Conservation (phyloP, 106 monocot genomes). For the Dactylorhiza incarnata region DNA sequence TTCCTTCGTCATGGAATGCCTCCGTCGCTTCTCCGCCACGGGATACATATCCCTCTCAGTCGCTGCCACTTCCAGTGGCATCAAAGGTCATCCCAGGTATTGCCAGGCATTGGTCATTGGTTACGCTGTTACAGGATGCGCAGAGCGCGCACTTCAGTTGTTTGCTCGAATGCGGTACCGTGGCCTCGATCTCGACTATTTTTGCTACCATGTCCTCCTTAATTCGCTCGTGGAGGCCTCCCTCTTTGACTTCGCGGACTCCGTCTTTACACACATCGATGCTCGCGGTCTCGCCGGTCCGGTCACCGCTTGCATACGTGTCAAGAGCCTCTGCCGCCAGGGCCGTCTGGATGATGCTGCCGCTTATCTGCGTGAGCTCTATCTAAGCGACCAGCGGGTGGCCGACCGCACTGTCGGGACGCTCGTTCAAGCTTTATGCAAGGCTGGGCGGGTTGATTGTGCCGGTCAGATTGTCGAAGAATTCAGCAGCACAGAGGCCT, state of each 20-base stretch:
- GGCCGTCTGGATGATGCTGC: conserved; percentile 39
- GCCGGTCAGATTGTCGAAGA: conserved; percentile 50
- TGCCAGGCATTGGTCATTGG: conserved; percentile 64
- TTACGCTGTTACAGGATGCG: conserved; percentile 52
- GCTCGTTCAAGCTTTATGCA: conserved; percentile 50
- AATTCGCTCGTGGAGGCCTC: conserved; percentile 73
- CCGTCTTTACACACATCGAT: conserved; percentile 26
- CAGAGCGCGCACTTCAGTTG: conserved; percentile 51
- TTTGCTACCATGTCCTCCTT: conserved; percentile 64
- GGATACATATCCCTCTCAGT: background rate
- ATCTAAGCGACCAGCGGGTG: background rate
- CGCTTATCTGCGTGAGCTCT: conserved; percentile 22
- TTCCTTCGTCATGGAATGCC: conserved; percentile 56
- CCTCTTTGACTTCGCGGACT: conserved; percentile 51
- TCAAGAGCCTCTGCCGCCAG: conserved; percentile 67
- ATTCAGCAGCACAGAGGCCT: conserved; percentile 29
- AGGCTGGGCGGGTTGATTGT: conserved; percentile 32
- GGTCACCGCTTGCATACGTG: conserved; percentile 41
- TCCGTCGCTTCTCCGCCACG: conserved; percentile 33
- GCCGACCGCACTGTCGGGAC: conserved; percentile 18
- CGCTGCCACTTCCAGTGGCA: background rate
- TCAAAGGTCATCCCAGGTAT: conserved; percentile 19
- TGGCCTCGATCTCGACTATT: conserved; percentile 65
- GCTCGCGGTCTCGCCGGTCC: conserved; percentile 25
- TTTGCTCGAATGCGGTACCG: conserved; percentile 62